phyloP scores from a whole-genome alignment of 1,139 yeast genomes.

The Kodamaea derodonti region DNA sequence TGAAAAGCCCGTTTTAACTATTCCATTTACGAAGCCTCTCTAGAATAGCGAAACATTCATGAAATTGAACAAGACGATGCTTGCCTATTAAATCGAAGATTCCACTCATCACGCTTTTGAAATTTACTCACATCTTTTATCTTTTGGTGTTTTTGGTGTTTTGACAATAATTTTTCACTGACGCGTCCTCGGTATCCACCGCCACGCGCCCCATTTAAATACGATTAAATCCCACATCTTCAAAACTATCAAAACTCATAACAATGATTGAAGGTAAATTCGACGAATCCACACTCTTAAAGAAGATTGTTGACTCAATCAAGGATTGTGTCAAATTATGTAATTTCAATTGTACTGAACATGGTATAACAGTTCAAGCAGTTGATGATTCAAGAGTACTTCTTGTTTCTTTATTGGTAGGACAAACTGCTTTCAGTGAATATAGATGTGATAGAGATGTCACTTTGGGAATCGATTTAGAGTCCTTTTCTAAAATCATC shows the following conservation, averaged over 20 bases:
- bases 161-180: no score
- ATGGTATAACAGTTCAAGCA: conserved; percentile 95
- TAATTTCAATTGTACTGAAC: conserved; percentile 93
- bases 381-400: conserved; percentile 97
- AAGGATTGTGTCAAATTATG: conserved; percentile 92
- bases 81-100: no score
- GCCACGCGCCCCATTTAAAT: background rate
- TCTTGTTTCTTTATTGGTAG: conserved; percentile 82
- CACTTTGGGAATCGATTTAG: conserved; percentile 88
- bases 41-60: no score
- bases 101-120: no score
- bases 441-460: conserved; percentile 95
- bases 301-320: conserved; percentile 88
- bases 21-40: no score
- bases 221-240: background rate
- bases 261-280: conserved; percentile 95
- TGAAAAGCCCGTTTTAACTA: no score
- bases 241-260: background rate
- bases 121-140: no score
- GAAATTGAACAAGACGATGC: no score
- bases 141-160: no score
- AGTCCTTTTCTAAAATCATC: conserved; percentile 79
- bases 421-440: conserved; percentile 84
- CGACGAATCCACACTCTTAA: conserved; percentile 86
- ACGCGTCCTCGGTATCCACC: no score